Evolutionary conservation across 768 basidiomycete species (phyloP), one percentile per base, ranked within the genome.

Genomic region (Phlegmacium glaucopus): DNA sequence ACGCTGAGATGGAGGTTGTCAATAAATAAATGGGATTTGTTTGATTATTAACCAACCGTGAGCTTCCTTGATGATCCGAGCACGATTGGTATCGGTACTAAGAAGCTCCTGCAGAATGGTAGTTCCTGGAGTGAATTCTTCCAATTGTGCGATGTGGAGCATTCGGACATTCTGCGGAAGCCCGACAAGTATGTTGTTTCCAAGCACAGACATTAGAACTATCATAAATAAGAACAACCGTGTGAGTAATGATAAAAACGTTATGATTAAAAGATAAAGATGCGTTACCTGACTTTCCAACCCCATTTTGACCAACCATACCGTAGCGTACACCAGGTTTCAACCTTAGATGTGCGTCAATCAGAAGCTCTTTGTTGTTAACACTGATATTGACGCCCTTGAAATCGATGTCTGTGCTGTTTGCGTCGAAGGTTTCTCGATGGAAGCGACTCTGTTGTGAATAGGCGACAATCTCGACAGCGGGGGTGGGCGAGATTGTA

Each of bases 231-330:
- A 28, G 8, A 18, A 9, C 16, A 1, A 16, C 6, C n/a, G n/a
- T 15, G 17, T 28, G 25, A 39, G 42, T 18, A 8, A 22, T 4
- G 15, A 36, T 11, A 8, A 0, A 12, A 40, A 17, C 22, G 22
- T 22, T 22, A 22, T 22, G 22, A 36, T 10, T 42, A 26, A 12
- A 15, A 53, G 11, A 6, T 29, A 12, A 15, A 53, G 11, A 6
- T 12, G 53, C 58, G 38, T 40, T 22, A 74, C 72, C 75, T 11
- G 75, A 77, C 55, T 81, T 81, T 9, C 79, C 80, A 13, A 72
- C 68, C 2, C 80, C 80, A 57, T 80, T 79, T 44, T 79, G 67
- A 11, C 80, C 82, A 6, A 81, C 66, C 44, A 85, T 68, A 25
- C 71, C 76, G 61, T 80, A 80, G 18, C 71, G 69, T 3, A 74